Base-by-base conservation (phyloP, 805 yeast genomes). In the Blastobotrys chiropterorum region DNA sequence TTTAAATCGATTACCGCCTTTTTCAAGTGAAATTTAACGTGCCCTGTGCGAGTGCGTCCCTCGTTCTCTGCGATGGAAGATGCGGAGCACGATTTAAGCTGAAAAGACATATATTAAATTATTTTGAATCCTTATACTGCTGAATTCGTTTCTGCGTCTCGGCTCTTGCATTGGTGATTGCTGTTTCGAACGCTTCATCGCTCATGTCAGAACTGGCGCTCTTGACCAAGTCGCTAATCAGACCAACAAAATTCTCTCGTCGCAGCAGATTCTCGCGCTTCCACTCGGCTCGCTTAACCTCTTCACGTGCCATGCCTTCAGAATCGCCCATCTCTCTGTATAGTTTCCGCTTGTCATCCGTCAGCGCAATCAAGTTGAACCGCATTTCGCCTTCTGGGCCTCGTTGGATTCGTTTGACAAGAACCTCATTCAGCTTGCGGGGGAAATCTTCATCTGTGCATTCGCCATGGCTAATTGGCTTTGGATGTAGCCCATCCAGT, bases 401-500 rank as follows among this genome's bases (percentile, higher is more conserved):
- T 51, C 72, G 70, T n/a, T 62, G 56, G 14, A 82, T 75, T 40
- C 86, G 68, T 15, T 72, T 65, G 51, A 63, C 68, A 8, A 83
- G 61, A 1, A 80, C 78, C 7, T 61, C 59, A 4, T 80, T 75
- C 55, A 72, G 70, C 41, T 62, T 63, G 41, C 67, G 64, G 47
- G 78, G 73, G 47, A 77, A 77, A 14, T 73, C 73, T 4, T 70
- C 69, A 14, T 63, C 58, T 1, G 57, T 57, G 55, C 81, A 74
- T 2, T 62, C 63, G 1, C 77, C 77, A 59, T 82, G 86, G 48
- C 65, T 67, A 41, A 83, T 80, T 2, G 87, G 86, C 44, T 64
- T 73, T 19, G 67, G 68, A 51, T 77, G 79, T 48, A 83, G 68
- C 1, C 88, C 88, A 61, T 83, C 88, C 47, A 83, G 66, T 60